A percentile compares a stretch with the other conserved stretches of the same genome.
These are phyloP conservation scores for Tephrocybe sp. DNA, from an alignment of 768 basidiomycete genomes.

Conservation along the genomic window DNA sequence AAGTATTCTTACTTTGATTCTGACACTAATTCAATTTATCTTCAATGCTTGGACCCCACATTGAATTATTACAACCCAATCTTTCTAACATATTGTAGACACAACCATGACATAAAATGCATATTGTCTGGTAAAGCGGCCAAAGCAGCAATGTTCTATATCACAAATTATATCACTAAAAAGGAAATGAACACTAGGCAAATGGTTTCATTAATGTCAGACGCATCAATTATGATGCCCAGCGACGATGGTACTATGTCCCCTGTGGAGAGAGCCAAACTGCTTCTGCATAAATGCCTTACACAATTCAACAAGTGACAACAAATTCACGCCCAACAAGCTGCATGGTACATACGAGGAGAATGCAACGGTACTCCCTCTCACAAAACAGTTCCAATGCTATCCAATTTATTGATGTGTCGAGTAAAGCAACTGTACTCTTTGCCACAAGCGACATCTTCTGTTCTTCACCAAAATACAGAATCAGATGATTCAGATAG, in stretches of 20 bases:
- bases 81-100: constrained; percentile 29
- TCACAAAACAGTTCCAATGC: constrained; percentile 26
- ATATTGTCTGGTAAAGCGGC: too few species aligned
- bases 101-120: constrained; percentile 34
- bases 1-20: constrained; percentile 26
- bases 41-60: constrained; percentile 24
- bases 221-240: constrained; percentile 16
- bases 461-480: too few species aligned
- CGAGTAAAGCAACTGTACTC: constrained; percentile 1
- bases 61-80: constrained; percentile 32
- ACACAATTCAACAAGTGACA: constrained; percentile 27
- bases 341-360: constrained; percentile 28
- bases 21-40: constrained; percentile 27
- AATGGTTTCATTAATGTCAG: constrained; percentile 22
- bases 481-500: too few species aligned
- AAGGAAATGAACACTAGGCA: constrained; percentile 25
- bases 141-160: constrained; percentile 36
- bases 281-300: constrained; percentile 28
- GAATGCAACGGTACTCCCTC: constrained; percentile 22
- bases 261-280: constrained; percentile 14
- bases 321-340: too few species aligned
- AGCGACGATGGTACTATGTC: not conserved
- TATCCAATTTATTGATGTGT: constrained; percentile 16
- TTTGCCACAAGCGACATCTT: too few species aligned
- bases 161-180: constrained; percentile 36